Evolutionary conservation across 169 alveolate genomes (phyloP).

Genomic region (Plasmodium gallinaceum): DNA sequence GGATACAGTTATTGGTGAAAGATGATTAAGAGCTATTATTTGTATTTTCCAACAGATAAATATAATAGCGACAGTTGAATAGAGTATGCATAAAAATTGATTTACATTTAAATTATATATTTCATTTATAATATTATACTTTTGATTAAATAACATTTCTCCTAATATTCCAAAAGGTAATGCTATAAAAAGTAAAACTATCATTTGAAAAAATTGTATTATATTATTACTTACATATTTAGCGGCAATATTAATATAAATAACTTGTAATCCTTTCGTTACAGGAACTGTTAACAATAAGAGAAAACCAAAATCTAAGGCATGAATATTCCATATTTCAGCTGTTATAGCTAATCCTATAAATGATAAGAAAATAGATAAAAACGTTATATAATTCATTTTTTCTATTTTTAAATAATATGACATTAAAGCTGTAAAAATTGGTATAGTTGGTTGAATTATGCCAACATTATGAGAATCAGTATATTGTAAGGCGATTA

Average conservation of each 20-base stretch:
- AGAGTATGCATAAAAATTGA: conserved; percentile 65
- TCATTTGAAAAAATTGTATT: conserved; percentile 61
- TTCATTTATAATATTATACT: conserved; percentile 31
- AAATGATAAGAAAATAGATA: conserved; percentile 74
- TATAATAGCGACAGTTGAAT: conserved; percentile 77
- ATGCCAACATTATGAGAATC: conserved; percentile 77
- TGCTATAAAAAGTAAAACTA: conserved; percentile 58
- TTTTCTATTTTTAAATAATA: conserved; percentile 76
- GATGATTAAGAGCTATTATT: conserved; percentile 69
- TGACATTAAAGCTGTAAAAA: conserved; percentile 80
- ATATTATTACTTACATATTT: conserved; percentile 78
- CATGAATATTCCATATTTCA: conserved; percentile 58
- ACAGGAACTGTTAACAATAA: conserved; percentile 71
- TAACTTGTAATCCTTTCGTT: conserved; percentile 75
- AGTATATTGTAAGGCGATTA: conserved; percentile 74
- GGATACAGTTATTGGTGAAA: conserved; percentile 78
- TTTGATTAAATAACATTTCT: conserved; percentile 58
- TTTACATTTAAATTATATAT: conserved; percentile 17
- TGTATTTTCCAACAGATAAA: conserved; percentile 80
- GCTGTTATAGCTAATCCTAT: conserved; percentile 78
- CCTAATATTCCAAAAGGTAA: conserved; percentile 77
- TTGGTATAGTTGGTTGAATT: conserved; percentile 80
- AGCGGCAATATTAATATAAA: conserved; percentile 64
- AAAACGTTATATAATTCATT: conserved; percentile 55
- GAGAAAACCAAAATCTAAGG: conserved; percentile 48